These are phyloP conservation scores for Kregervanrija fluxuum DNA, from an alignment of 805 yeast species.

Conservation along the genomic window DNA sequence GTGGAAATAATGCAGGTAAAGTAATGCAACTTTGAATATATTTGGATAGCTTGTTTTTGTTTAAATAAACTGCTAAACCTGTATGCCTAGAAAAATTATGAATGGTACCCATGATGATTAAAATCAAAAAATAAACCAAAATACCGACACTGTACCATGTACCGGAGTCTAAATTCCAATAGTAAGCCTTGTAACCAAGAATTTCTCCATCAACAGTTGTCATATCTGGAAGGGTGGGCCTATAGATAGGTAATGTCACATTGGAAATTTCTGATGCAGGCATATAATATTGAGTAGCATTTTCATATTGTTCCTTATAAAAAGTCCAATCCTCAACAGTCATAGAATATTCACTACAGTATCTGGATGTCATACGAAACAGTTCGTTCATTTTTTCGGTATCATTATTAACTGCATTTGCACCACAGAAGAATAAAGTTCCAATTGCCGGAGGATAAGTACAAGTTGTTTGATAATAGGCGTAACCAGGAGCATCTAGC, in stretches of 20 bases:
- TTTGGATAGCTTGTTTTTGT: constrained; percentile 3
- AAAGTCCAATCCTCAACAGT: constrained; percentile 12
- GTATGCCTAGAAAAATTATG: constrained; percentile 26
- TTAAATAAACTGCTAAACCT: constrained; percentile 23
- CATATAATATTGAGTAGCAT: constrained; percentile 6
- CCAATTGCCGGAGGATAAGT: constrained; percentile 15
- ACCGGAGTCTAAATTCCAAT: constrained; percentile 20
- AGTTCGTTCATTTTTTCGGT: background rate
- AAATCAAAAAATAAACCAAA: constrained; percentile 31
- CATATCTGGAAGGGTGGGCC: constrained; percentile 10
- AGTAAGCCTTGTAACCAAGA: constrained; percentile 10
- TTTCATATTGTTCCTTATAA: constrained; percentile 15
- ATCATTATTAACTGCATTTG: constrained; percentile 1
- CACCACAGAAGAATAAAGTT: constrained; percentile 9
- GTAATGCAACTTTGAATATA: constrained; percentile 27
- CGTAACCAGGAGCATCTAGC: background rate
- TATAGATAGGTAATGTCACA: constrained; percentile 6
- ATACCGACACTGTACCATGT: constrained; percentile 29
- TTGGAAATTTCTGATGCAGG: constrained; percentile 2
- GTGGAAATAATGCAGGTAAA: constrained; percentile 31
- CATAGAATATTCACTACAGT: background rate
- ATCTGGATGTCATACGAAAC: background rate
- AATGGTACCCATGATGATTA: constrained; percentile 30
- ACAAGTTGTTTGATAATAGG: constrained; percentile 4
- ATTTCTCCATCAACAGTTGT: background rate